Base-by-base conservation (phyloP, 176 grass and related monocot species). In the Musa acuminata region DNA sequence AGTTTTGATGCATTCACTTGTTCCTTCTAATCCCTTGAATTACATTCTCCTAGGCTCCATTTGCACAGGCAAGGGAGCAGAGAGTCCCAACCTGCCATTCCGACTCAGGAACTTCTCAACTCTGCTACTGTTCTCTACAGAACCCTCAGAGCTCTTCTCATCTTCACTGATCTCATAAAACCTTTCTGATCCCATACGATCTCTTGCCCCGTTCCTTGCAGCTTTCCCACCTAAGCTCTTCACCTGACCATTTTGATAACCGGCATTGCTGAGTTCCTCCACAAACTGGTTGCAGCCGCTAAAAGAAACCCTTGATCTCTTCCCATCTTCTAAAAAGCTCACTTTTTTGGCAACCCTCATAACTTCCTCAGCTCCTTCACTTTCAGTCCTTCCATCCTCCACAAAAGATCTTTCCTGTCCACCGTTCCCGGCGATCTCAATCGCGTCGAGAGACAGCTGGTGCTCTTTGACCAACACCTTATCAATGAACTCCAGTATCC, bases 401-500 rank as follows among this genome's bases (percentile, higher is more conserved):
- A 26, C 52, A 53, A 72, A 69, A 80, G 14, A 26, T n/a, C 20
- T 53, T 49, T 7, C 63, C 11, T 76, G 67, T 53, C 26, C 68
- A 63, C 72, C 76, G 5, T 57, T 66, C 2, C 51, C 71, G 2
- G 53, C 51, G 26, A 76, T 68, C 62, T 72, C 60, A 17, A 72
- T 62, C 0, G 59, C 23, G 55, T 79, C 43, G 3, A 52, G 20
- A 52, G 62, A 72, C 35, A 89, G 53, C 51, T 87, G 74, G 0
- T 87, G 82, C 58, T 91, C 96, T 67, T 84, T 94, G 67, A 84
- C 52, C 35, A 91, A 68, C 72, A 99, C 89, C 81, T 91, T 91
- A 87, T 99, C 83, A 4, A 95, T 79, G 55, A 95, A 95, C 77
- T 95, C 88, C 77, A 99, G 77, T 68, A 95, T 89, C 55, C 88